Evolutionary conservation across 2,329 filamentous ascomycete species (phyloP).

Genomic region (Pseudocercospora macadamiae): DNA sequence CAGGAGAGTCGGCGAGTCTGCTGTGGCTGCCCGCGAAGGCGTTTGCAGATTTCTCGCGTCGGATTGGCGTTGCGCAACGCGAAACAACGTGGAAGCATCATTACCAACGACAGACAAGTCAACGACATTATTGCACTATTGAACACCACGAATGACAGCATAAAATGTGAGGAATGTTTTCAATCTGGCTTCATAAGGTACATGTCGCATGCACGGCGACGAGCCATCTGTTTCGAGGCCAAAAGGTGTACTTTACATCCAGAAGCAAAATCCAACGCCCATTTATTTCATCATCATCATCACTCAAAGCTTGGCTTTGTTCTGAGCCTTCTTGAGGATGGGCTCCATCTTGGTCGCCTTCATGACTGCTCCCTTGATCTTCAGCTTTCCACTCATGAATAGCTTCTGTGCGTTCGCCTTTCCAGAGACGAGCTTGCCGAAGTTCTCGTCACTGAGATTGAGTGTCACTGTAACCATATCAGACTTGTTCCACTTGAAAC

Average conservation of each 20-base stretch:
- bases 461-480: constrained; percentile 70
- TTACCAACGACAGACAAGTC: no score
- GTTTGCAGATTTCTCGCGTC: no score
- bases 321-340: constrained; percentile 84
- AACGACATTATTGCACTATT: no score
- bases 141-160: not conserved
- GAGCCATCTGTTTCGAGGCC: not conserved
- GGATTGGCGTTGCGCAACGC: no score
- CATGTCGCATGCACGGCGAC: constrained; percentile 8
- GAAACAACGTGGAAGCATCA: no score
- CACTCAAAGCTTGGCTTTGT: constrained; percentile 77
- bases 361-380: constrained; percentile 98
- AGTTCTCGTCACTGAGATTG: constrained; percentile 80
- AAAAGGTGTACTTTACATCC: not conserved
- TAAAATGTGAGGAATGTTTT: not conserved
- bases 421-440: constrained; percentile 77
- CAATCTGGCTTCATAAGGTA: constrained; percentile 2
- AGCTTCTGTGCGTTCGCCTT: constrained; percentile 93
- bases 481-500: constrained; percentile 9
- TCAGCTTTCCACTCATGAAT: constrained; percentile 98
- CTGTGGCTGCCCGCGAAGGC: not conserved
- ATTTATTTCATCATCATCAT: no score
- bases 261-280: constrained; percentile 11
- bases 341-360: constrained; percentile 97
- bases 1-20: not conserved